Evolutionary conservation across 805 yeast genomes (phyloP).

Genomic region (Pichia thaimueangensis): DNA sequence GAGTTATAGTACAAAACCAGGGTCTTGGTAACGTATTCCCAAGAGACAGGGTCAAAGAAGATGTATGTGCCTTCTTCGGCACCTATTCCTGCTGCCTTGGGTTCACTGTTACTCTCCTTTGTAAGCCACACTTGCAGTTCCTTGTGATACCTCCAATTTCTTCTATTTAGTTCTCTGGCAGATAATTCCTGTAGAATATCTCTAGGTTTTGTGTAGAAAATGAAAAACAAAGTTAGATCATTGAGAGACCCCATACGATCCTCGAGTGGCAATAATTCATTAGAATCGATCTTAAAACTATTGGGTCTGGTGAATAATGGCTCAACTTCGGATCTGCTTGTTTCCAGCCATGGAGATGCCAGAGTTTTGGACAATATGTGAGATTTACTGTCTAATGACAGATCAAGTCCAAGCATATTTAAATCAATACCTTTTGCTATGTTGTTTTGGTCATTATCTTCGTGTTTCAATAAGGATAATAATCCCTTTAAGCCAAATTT

Average conservation of each 20-base stretch:
- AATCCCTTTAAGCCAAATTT: conserved; percentile 66
- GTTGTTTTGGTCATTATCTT: conserved; percentile 53
- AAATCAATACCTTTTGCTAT: conserved; percentile 75
- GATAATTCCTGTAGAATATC: conserved; percentile 92
- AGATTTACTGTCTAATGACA: conserved; percentile 35
- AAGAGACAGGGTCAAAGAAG: conserved; percentile 89
- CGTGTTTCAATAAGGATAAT: conserved; percentile 52
- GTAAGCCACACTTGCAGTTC: conserved; percentile 95
- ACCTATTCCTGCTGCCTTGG: conserved; percentile 62
- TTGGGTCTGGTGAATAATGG: conserved; percentile 70
- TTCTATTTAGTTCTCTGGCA: conserved; percentile 79
- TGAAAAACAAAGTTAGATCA: conserved; percentile 89
- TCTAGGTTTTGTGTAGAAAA: conserved; percentile 88
- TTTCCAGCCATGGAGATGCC: conserved; percentile 94
- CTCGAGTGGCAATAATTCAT: conserved; percentile 26
- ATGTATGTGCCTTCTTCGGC: conserved; percentile 91
- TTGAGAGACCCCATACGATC: conserved; percentile 54
- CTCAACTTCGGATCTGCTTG: conserved; percentile 83
- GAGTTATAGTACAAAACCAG: conserved; percentile 47
- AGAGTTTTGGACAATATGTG: conserved; percentile 53
- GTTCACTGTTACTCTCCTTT: conserved; percentile 79
- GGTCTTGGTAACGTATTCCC: conserved; percentile 86
- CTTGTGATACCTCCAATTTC: conserved; percentile 97
- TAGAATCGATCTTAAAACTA: conserved; percentile 33
- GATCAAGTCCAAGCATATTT: conserved; percentile 57